These are phyloP conservation scores for Psilocybe tampanensis DNA, from an alignment of 768 basidiomycete species.

Conservation along the genomic window DNA sequence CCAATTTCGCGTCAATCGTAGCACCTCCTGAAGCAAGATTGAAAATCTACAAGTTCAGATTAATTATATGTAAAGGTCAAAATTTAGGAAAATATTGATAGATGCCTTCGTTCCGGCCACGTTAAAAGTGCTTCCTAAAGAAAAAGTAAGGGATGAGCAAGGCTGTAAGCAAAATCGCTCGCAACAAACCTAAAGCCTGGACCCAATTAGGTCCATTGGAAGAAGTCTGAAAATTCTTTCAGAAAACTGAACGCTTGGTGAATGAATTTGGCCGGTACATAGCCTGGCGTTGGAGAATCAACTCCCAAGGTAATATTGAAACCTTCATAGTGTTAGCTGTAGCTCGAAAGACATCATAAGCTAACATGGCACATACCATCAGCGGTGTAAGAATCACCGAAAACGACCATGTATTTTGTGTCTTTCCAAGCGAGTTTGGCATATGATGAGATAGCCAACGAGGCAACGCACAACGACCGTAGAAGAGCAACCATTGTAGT, in stretches of 20 bases:
- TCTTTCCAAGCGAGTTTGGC: slow-evolving; percentile 49
- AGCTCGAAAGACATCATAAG: background rate
- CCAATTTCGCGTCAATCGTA: slow-evolving; percentile 56
- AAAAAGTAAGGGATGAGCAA: background rate
- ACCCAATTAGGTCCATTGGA: slow-evolving; percentile 71
- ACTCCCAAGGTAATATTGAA: slow-evolving; percentile 62
- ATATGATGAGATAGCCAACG: slow-evolving; percentile 4
- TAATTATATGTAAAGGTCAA: background rate
- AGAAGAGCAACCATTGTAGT: slow-evolving; percentile 1
- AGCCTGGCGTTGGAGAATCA: slow-evolving; percentile 51
- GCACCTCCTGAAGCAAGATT: slow-evolving; percentile 63
- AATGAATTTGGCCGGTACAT: slow-evolving; percentile 34
- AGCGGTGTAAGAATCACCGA: slow-evolving; percentile 66
- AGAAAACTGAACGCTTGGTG: background rate
- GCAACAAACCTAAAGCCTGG: slow-evolving; percentile 44
- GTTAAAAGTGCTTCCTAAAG: slow-evolving; percentile 53
- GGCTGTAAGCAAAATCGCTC: background rate
- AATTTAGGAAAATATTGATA: background rate
- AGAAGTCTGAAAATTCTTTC: slow-evolving; percentile 40
- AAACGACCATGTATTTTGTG: slow-evolving; percentile 58
- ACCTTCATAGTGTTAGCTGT: slow-evolving; percentile 29
- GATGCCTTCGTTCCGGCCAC: slow-evolving; percentile 51
- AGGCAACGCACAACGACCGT: slow-evolving; percentile 6
- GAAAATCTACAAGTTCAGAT: slow-evolving; percentile 32
- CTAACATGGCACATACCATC: slow-evolving; percentile 31